Conservation (phyloP, 371 early-diverging fungal species). For the Chytridiales sp. region DNA sequence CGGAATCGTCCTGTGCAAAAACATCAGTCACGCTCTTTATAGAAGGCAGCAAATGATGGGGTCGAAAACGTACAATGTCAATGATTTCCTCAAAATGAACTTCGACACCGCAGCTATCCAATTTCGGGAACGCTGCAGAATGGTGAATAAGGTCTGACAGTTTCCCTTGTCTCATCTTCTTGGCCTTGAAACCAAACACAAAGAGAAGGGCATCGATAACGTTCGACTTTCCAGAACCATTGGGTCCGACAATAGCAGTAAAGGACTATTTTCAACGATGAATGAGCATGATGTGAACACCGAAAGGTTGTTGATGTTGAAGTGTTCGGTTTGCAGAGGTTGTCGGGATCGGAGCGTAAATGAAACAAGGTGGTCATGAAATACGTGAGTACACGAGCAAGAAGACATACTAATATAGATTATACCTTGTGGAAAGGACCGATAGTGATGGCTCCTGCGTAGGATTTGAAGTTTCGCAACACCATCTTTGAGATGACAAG, state of each 20-base stretch:
- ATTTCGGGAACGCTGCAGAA: conserved; percentile 73
- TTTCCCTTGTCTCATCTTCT: conserved; percentile 98
- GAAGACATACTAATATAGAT: not conserved
- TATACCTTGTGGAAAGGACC: conserved; percentile 97
- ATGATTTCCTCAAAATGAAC: conserved; percentile 92
- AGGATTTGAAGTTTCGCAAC: conserved; percentile 94
- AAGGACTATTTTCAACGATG: conserved; percentile 63
- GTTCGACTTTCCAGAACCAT: conserved; percentile 99
- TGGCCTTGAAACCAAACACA: conserved; percentile 99
- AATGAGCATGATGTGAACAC: conserved; percentile 7
- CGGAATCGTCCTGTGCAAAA: conserved; percentile 53
- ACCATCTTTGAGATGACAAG: conserved; percentile 92
- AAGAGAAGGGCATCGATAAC: conserved; percentile 99
- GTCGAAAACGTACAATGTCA: conserved; percentile 58
- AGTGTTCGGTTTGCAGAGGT: conserved; percentile 19
- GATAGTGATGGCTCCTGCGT: conserved; percentile 87
- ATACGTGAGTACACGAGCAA: too few species aligned
- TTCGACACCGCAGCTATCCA: conserved; percentile 84
- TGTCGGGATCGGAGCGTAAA: too few species aligned
- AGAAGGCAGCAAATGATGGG: not conserved
- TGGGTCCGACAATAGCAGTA: conserved; percentile 92
- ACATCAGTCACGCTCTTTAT: not conserved
- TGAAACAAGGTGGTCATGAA: too few species aligned
- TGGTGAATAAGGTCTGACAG: conserved; percentile 96
- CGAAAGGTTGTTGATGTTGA: conserved; percentile 1